Conservation (phyloP, 1,139 yeast genomes). For the Hyphopichia wangnamkhiaoensis region DNA sequence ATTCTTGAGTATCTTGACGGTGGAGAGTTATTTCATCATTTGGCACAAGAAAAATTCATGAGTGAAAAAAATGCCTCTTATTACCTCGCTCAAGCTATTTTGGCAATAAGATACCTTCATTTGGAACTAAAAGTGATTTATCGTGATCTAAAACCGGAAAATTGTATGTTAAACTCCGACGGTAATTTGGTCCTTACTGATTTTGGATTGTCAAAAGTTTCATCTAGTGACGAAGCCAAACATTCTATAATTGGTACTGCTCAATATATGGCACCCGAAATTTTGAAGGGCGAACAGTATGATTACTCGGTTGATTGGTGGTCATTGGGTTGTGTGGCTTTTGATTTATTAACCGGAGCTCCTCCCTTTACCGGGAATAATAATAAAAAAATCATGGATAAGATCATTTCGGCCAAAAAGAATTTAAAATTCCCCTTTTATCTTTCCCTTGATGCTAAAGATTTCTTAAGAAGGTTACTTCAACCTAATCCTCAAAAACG, state of each 20-base stretch:
- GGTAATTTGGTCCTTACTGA: constrained; percentile 90
- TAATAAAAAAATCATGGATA: constrained; percentile 78
- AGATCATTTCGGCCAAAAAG: constrained; percentile 64
- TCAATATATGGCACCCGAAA: constrained; percentile 97
- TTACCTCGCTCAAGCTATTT: constrained; percentile 83
- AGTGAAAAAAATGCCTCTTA: constrained; percentile 79
- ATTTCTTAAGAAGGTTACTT: constrained; percentile 68
- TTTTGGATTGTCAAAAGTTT: constrained; percentile 85
- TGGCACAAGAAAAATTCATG: constrained; percentile 50
- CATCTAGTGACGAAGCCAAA: constrained; percentile 48
- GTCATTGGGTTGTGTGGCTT: constrained; percentile 90
- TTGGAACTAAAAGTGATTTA: constrained; percentile 75
- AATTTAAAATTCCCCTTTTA: constrained; percentile 80
- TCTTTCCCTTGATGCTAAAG: constrained; percentile 82
- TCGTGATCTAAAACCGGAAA: constrained; percentile 92
- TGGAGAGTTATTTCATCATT: constrained; percentile 87
- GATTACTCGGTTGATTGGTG: constrained; percentile 94
- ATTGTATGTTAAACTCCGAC: constrained; percentile 74
- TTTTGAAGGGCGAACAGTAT: constrained; percentile 80
- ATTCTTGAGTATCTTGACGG: constrained; percentile 89
- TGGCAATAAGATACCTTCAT: constrained; percentile 82
- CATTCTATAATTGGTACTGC: constrained; percentile 91
- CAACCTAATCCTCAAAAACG: constrained; percentile 77
- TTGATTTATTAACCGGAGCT: constrained; percentile 83
- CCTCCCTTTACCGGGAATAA: constrained; percentile 95